These are phyloP conservation scores for Lunularia cruciata DNA, from an alignment of 225 moss, liverwort and hornwort species.

Conservation along the genomic window DNA sequence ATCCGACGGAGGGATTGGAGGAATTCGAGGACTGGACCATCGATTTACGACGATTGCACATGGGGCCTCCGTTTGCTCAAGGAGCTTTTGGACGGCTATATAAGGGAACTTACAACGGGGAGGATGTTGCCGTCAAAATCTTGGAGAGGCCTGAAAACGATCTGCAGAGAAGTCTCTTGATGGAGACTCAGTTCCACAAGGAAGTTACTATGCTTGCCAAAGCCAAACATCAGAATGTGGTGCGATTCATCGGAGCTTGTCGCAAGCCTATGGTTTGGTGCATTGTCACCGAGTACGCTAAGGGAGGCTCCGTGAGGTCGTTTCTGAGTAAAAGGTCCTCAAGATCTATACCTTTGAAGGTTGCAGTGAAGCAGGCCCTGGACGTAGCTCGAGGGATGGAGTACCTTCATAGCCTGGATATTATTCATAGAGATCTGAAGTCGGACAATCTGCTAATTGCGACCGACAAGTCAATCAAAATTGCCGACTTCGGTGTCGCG, in stretches of 20 bases:
- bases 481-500: constrained; percentile 97
- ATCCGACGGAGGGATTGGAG: constrained; percentile 83
- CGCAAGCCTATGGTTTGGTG: constrained; percentile 99
- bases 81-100: constrained; percentile 95
- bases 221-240: constrained; percentile 95
- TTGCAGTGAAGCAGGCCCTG: constrained; percentile 98
- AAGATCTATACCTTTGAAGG: constrained; percentile 86
- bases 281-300: constrained; percentile 96
- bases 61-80: constrained; percentile 95
- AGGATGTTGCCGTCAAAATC: constrained; percentile 97
- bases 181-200: constrained; percentile 92
- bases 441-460: constrained; percentile 96
- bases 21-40: constrained; percentile 99
- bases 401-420: constrained; percentile 91
- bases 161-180: constrained; percentile 71
- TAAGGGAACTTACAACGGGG: constrained; percentile 88
- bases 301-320: constrained; percentile 91
- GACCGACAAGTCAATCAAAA: constrained; percentile 96
- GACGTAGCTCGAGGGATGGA: constrained; percentile 98
- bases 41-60: constrained; percentile 72
- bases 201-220: constrained; percentile 98
- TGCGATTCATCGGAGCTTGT: constrained; percentile 95
- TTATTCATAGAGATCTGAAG: constrained; percentile 95
- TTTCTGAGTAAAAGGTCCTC: constrained; percentile 86
- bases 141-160: constrained; percentile 98